Evolutionary conservation across 2,329 filamentous ascomycete genomes (phyloP), one percentile per base, ranked within the genome.

Genomic region (Harringtonia aguacate): DNA sequence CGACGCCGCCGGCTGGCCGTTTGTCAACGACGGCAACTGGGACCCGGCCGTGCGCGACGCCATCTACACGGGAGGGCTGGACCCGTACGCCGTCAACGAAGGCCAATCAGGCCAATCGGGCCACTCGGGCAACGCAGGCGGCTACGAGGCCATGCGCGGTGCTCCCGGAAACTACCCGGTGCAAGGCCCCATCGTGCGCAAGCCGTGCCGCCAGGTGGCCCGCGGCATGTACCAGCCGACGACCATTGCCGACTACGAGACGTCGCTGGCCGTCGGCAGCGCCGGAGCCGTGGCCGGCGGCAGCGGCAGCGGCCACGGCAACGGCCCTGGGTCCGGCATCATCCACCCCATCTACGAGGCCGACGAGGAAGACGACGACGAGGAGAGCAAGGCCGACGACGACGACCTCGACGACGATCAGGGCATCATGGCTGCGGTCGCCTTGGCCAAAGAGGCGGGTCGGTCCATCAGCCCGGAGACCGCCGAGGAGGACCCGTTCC

Each of bases 281-380:
- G 13, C 20, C 24, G 22, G 34, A 7, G 27, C 13, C 8, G 41
- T 2, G 8, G 44, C 20, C 2, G 33, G 13, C 21, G 17, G 8
- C 20, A 31, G 17, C 43, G 31, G 39, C 47, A 39, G 31, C 45
- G 44, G 48, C 44, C 15, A 5, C 35, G 12, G 17, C 20, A 5
- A 15, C 9, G 39, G 21, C 4, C 30, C 10, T n/a, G 39, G 31
- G 5, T 56, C 65, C 0, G 67, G 66, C 4, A 61, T 58, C 3
- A 78, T 79, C 49, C 72, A 77, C 48, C 75, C 75, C 1, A 79
- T 79, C 47, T 68, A 74, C 50, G 75, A 79, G 49, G 73, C 72
- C 9, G 74, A 75, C 33, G 74, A 78, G 50, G 73, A 77, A 28
- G 70, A 68, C 8, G 56, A 58, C 1, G 53, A 58, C 18, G 34